Base-by-base conservation (phyloP, 139 green algal genomes). In the Klebsormidium nitens region DNA sequence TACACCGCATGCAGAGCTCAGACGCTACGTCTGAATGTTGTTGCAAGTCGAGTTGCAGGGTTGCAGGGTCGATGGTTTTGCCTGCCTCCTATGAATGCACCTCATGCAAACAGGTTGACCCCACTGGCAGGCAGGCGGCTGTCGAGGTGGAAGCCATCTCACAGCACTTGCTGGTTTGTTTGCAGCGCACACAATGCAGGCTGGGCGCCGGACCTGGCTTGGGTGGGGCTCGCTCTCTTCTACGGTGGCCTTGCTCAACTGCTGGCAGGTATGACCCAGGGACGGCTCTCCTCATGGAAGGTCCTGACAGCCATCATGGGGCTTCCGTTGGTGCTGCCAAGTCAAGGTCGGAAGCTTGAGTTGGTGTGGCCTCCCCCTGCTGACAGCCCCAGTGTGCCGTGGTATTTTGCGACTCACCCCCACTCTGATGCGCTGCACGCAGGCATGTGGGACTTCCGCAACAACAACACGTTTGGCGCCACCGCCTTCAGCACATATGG, bases 391-490 rank as follows among this genome's bases (percentile, higher is more conserved):
- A n/a, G n/a, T n/a, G n/a, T n/a, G n/a, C n/a, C n/a, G n/a, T n/a
- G n/a, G n/a, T n/a, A n/a, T n/a, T n/a, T n/a, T n/a, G n/a, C n/a
- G n/a, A n/a, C n/a, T n/a, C n/a, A n/a, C n/a, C n/a, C n/a, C n/a
- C n/a, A n/a, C n/a, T n/a, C n/a, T n/a, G n/a, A n/a, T n/a, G n/a
- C n/a, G n/a, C n/a, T n/a, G n/a, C n/a, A n/a, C n/a, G n/a, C n/a
- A n/a, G 66, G 66, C 28, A 71, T 74, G 66, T 71, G 57, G 58
- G 66, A 74, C n/a, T 74, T 74, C 66, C 52, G 63, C 26, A 72
- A 71, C 28, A 71, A 72, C 59, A 74, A 74, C 60, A 72, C 60
- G 32, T 74, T 74, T 31, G 66, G 66, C 14, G 66, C 66, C 31
- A 74, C 66, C 11, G 66, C 59, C 14, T 74, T 74, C 60, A 55